phyloP scores from a whole-genome alignment of 2,329 filamentous ascomycete genomes.

The Hypoxylon sp. region DNA sequence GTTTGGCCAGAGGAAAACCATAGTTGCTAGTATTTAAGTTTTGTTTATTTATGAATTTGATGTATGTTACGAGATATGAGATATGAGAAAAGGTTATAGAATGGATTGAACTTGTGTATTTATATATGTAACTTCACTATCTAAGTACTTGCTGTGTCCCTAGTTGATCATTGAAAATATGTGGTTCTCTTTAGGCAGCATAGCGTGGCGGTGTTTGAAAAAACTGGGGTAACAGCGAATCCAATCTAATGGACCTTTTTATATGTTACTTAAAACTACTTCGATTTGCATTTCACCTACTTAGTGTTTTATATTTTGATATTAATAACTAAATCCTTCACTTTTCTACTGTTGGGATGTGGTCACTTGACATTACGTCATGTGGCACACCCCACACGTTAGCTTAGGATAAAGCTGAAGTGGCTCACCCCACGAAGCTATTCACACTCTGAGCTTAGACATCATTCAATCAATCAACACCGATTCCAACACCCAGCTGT shows the following conservation, averaged over 20 bases:
- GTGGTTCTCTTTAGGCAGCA: constrained; percentile 2
- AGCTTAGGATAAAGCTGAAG: too few relatives aligned
- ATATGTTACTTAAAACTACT: background rate
- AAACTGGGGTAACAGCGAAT: background rate
- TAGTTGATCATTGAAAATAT: background rate
- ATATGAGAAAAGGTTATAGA: background rate
- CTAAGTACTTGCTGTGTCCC: background rate
- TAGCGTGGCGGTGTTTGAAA: background rate
- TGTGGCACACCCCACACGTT: too few relatives aligned
- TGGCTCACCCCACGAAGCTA: too few relatives aligned
- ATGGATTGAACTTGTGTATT: background rate
- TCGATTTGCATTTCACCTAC: background rate
- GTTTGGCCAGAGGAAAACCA: constrained; percentile 28
- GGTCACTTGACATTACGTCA: too few relatives aligned
- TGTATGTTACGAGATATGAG: background rate
- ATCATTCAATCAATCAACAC: too few relatives aligned
- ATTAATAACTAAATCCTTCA: background rate
- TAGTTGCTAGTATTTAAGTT: background rate
- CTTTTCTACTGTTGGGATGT: background rate
- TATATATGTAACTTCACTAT: background rate
- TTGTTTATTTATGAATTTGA: background rate
- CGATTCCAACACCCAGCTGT: too few relatives aligned
- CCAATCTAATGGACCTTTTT: background rate
- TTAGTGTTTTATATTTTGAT: background rate
- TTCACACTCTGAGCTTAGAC: too few relatives aligned